Evolutionary conservation across 306 rosid species (phyloP), one percentile per base, ranked within the genome.

Genomic region (Elaeagnus macrophylla): DNA sequence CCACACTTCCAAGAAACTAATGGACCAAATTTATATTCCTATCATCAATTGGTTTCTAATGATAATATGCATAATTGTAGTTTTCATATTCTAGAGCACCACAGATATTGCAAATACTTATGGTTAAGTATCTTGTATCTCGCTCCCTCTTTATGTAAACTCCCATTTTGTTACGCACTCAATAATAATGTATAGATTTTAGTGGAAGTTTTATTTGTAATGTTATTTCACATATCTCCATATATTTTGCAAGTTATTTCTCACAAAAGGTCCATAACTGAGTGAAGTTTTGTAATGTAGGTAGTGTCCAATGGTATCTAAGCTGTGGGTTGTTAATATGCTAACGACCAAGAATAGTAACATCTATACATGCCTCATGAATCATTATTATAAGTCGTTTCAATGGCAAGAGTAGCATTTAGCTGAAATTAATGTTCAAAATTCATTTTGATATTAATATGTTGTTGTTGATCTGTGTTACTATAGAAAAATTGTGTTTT

Each of bases 11-110:
- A 91, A 54, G 77, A 84, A 65, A 73, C 77, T 47, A 72, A 91
- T 91, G 81, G 97, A 96, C 51, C 97, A 80, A 84, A 82, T 91
- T 60, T 91, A 91, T 81, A 78, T 91, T 73, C 96, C 97, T 51
- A 48, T 91, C 7, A 79, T 91, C 60, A 91, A 91, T 61, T 91
- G 86, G 86, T 91, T 91, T 75, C 62, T 91, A 42, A 87, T 86
- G 97, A 68, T 72, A 67, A 84, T 91, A 96, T 87, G 97, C 82
- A 80, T 87, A 44, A 40, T 76, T 55, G 97, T 91, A 12, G 86
- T 91, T 60, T 71, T 89, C 63, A 69, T 91, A 67, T 91, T 91
- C 58, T 81, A 8, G 57, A 78, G 90, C 77, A 91, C 96, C 44
- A 87, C 96, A 6, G 93, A 91, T 63, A 91, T 91, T 36, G 94